Conservation (phyloP, 139 green algal genomes). For the Volvox reticuliferus region DNA sequence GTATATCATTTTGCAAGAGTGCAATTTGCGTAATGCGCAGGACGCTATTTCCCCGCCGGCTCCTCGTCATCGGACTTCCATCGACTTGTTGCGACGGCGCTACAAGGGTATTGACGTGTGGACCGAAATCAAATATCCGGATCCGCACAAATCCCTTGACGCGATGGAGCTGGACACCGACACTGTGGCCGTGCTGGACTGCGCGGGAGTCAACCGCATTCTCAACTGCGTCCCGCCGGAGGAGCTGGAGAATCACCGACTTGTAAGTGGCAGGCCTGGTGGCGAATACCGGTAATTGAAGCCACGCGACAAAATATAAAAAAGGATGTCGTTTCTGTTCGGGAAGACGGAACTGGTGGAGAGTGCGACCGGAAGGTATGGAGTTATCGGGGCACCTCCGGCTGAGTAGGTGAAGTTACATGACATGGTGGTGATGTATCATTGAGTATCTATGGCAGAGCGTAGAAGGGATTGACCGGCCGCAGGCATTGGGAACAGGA, state of each 20-base stretch:
- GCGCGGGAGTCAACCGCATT: constrained; percentile 1
- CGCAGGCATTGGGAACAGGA: too few species aligned
- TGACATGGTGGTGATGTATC: too few species aligned
- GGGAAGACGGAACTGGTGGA: too few species aligned
- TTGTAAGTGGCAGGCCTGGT: background rate
- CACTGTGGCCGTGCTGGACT: background rate
- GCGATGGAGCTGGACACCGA: constrained; percentile 9
- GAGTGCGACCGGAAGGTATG: background rate
- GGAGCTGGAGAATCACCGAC: constrained; percentile 12
- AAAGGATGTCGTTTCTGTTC: background rate
- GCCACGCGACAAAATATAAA: too few species aligned
- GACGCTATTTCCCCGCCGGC: background rate
- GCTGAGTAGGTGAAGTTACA: too few species aligned
- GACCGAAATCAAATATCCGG: background rate
- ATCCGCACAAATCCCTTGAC: background rate
- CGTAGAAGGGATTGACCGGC: too few species aligned
- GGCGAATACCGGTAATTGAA: too few species aligned
- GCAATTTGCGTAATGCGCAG: background rate
- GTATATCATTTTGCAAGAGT: too few species aligned
- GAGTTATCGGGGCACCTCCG: background rate
- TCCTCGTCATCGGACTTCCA: background rate
- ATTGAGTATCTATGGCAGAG: too few species aligned
- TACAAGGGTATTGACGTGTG: background rate
- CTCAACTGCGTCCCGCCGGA: background rate
- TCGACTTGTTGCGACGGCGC: background rate